Evolutionary conservation across 1,139 yeast species (phyloP).

Genomic region (Debaryomyces psychrophilus): DNA sequence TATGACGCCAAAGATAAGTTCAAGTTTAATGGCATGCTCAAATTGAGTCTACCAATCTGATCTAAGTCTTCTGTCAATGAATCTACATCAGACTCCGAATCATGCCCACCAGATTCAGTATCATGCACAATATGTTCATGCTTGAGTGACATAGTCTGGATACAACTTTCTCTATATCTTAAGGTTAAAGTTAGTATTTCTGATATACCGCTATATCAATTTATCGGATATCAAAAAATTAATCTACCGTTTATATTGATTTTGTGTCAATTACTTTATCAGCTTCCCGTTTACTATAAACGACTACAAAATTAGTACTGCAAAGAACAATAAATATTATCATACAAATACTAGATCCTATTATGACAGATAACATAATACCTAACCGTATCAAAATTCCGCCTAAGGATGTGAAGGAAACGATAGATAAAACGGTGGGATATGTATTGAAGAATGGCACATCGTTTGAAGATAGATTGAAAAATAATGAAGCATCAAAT

Average conservation of each 20-base stretch:
- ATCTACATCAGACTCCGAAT: conserved; percentile 31
- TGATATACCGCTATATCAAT: neutral
- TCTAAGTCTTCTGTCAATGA: conserved; percentile 48
- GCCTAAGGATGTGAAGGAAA: conserved; percentile 56
- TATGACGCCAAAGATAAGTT: conserved; percentile 18
- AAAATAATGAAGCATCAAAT: conserved; percentile 40
- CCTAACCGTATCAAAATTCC: conserved; percentile 56
- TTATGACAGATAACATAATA: conserved; percentile 2
- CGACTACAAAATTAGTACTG: neutral
- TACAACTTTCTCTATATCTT: neutral
- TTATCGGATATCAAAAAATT: conserved; percentile 1
- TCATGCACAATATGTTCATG: neutral
- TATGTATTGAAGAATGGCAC: conserved; percentile 72
- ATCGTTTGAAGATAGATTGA: conserved; percentile 64
- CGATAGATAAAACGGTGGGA: conserved; percentile 72
- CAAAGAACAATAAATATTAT: neutral
- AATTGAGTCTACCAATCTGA: conserved; percentile 45
- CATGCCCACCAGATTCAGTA: conserved; percentile 1
- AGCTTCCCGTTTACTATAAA: neutral
- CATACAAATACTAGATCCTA: neutral
- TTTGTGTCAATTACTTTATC: conserved; percentile 5
- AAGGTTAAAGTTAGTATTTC: neutral
- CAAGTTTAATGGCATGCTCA: conserved; percentile 20
- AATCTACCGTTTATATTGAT: neutral
- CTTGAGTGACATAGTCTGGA: neutral